These are phyloP conservation scores for Suillus tomentosus DNA, from an alignment of 768 basidiomycete species.

Conservation along the genomic window DNA sequence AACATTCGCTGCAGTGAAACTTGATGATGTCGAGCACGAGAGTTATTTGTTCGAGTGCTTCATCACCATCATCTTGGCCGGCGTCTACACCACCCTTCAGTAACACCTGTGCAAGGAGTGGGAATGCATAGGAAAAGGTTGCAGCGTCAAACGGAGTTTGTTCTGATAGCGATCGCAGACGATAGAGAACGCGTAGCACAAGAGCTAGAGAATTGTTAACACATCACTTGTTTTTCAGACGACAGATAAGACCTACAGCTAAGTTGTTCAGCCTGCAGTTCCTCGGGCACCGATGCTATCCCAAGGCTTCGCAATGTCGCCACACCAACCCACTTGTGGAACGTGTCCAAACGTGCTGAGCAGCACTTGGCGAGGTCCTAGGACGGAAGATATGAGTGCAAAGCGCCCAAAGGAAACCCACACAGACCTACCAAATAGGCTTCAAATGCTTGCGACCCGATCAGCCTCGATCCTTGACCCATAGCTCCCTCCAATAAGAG, in stretches of 20 bases:
- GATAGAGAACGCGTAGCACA: constrained; percentile 82
- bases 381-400: background rate
- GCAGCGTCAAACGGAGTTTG: constrained; percentile 81
- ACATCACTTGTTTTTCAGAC: background rate
- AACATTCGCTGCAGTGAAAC: constrained; percentile 37
- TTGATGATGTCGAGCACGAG: constrained; percentile 50
- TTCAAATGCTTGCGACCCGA: constrained; percentile 63
- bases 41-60: constrained; percentile 78
- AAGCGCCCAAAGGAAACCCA: background rate
- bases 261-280: constrained; percentile 71
- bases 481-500: constrained; percentile 70
- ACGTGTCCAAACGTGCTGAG: constrained; percentile 70
- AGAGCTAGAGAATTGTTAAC: constrained; percentile 50
- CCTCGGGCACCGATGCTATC: constrained; percentile 66
- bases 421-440: constrained; percentile 72
- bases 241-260: constrained; percentile 28
- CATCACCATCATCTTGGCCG: constrained; percentile 59
- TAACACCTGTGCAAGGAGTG: constrained; percentile 72
- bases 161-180: constrained; percentile 78
- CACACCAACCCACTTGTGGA: constrained; percentile 75
- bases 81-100: constrained; percentile 65
- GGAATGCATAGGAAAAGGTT: constrained; percentile 81
- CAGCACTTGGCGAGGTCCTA: constrained; percentile 71
- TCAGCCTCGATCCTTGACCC: constrained; percentile 58
- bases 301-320: constrained; percentile 79